Conservation (phyloP, 495 filamentous ascomycete genomes). For the Chlorociboria aeruginascens region DNA sequence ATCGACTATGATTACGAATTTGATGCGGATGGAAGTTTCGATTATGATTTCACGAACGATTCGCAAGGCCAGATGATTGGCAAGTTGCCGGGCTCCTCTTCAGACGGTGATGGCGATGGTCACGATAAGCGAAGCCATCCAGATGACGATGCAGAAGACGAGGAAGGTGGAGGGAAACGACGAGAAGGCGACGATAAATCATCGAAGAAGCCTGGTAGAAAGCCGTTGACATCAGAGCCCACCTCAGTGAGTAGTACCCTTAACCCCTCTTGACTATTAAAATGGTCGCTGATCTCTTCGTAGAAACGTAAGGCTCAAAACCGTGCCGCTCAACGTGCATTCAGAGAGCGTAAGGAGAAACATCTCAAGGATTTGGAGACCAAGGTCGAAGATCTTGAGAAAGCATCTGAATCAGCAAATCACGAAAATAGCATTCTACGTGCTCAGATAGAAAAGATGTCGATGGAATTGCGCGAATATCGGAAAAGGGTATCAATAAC, state of each 20-base stretch:
- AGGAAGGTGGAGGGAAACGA: constrained; percentile 62
- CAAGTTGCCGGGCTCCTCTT: constrained; percentile 50
- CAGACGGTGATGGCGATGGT: constrained; percentile 49
- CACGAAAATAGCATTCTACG: constrained; percentile 79
- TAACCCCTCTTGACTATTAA: neutral
- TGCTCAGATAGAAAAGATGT: constrained; percentile 76
- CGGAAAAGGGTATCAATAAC: constrained; percentile 66
- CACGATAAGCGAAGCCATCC: constrained; percentile 76
- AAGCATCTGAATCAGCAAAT: constrained; percentile 67
- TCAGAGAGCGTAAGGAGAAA: constrained; percentile 96
- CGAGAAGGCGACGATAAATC: constrained; percentile 63
- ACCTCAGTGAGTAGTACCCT: constrained; percentile 62
- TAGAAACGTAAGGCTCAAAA: constrained; percentile 99
- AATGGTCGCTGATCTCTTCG: constrained; percentile 22
- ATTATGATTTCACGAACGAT: constrained; percentile 49
- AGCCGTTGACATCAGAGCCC: constrained; percentile 89
- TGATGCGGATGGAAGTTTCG: constrained; percentile 50
- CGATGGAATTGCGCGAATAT: constrained; percentile 78
- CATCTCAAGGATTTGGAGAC: constrained; percentile 92
- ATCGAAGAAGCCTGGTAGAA: constrained; percentile 91
- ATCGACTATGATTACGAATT: constrained; percentile 66
- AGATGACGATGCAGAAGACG: constrained; percentile 54
- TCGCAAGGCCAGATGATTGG: constrained; percentile 57
- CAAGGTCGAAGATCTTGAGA: constrained; percentile 88
- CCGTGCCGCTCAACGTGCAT: constrained; percentile 88